Evolutionary conservation across 1,284 basidiomycete genomes (phyloP), one percentile per base, ranked within the genome.

Genomic region (Rhodotorula sp.): DNA sequence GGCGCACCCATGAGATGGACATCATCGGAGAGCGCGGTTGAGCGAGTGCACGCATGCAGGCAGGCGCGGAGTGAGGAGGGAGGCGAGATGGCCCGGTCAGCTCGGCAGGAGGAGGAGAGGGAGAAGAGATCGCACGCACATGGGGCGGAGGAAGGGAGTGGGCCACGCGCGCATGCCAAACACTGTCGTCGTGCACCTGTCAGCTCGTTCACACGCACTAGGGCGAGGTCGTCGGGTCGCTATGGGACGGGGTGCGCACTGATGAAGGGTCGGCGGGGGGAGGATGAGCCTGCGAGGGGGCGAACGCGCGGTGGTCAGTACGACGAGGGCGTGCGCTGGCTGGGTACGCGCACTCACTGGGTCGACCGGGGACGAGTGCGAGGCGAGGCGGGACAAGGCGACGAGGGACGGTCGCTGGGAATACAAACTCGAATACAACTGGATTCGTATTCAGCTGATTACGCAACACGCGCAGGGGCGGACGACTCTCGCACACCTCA

Each of bases 81-180:
- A 31, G 51, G 37, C 13, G 47, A 26, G 47, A 24, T 4, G 26
- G 37, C 5, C 26, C 28, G 31, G 44, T 58, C 54, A 62, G 53
- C 37, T 16, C 52, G 54, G 11, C 8, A 56, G 9, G 10, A 24
- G 16, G 15, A 31, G n/a, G 26, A n/a, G 44, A 30, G 44, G 18
- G 15, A 20, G 37, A 26, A 46, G 18, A n/a, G n/a, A n/a, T 31
- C 2, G 47, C 20, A 46, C 70, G 40, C n/a, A 74, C 73, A 74
- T 74, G 66, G 73, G 73, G 68, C 70, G 70, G 68, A 70, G 51
- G 70, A 74, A 72, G 56, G 73, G 73, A 50, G 69, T 70, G 62
- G 70, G 70, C 73, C 73, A 74, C 30, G 73, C 68, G 71, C 73
- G 73, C 65, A 74, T 66, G 62, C 73, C 73, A 62, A 74, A 68